Evolutionary conservation across 2,329 filamentous ascomycete genomes (phyloP).

Genomic region (Fusarium nematophilum): DNA sequence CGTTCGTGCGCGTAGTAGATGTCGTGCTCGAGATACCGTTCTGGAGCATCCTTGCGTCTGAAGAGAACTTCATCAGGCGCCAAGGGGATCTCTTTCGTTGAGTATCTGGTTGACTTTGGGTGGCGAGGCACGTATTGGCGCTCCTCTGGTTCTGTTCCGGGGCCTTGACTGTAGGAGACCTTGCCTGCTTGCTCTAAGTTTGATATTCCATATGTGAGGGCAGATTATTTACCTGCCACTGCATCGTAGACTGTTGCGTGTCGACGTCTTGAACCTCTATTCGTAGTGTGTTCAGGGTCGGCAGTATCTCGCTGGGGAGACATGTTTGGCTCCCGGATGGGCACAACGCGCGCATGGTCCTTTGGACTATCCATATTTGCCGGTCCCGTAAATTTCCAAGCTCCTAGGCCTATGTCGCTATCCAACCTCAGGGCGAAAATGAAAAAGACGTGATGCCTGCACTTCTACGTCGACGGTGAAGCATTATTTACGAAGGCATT

Average conservation of each 20-base stretch:
- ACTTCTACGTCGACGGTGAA: conserved; percentile 5
- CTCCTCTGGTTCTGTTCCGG: conserved; percentile 37
- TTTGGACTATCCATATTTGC: conserved; percentile 25
- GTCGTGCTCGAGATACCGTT: conserved; percentile 76
- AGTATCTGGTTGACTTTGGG: conserved; percentile 38
- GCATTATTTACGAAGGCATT: conserved; percentile 23
- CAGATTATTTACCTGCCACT: conserved; percentile 67
- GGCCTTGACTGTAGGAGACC: conserved; percentile 41
- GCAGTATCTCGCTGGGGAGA: conserved; percentile 13
- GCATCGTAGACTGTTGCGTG: conserved; percentile 76
- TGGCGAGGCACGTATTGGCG: conserved; percentile 23
- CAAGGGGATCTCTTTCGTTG: conserved; percentile 51
- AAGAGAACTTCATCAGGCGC: conserved; percentile 80
- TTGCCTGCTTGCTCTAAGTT: conserved; percentile 47
- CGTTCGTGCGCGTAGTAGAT: conserved; percentile 74
- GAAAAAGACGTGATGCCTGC: conserved; percentile 11
- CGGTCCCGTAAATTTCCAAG: neutral
- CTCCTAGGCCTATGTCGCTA: neutral
- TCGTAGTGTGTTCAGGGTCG: conserved; percentile 16
- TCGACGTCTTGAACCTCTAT: conserved; percentile 41
- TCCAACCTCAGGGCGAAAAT: conserved; percentile 17
- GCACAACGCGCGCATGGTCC: conserved; percentile 5
- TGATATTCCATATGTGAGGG: conserved; percentile 13
- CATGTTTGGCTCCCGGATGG: conserved; percentile 20
- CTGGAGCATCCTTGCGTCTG: conserved; percentile 70